Evolutionary conservation across 306 rosid species (phyloP), one percentile per base, ranked within the genome.

Genomic region (Boehmeria nivea): DNA sequence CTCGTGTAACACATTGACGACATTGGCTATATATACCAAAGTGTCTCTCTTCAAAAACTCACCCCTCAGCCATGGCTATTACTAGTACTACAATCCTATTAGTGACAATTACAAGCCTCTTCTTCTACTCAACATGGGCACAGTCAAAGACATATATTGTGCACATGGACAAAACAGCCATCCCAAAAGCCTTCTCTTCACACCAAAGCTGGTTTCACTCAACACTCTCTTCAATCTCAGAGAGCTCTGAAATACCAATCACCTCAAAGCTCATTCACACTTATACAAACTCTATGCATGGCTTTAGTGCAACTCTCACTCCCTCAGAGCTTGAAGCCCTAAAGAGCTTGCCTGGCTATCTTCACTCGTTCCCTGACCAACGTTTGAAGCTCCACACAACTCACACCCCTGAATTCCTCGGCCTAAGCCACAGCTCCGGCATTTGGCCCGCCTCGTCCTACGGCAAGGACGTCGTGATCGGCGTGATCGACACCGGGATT

Each of bases 111-210:
- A 49, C 15, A n/a, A 22, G 31, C 54, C 14, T 49, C 54, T 22
- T 49, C 15, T 49, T 22, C 3, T 5, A 15, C 18, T 14, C 34
- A 24, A 49, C 33, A 21, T 49, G 21, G 16, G 42, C 38, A 6
- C 13, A 52, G 7, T 6, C 57, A 2, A 16, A 16, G 12, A 12
- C 15, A n/a, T 54, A 31, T 15, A 54, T 54, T 2, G 23, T 54
- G 5, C 43, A 36, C 45, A 55, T 55, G 60, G 47, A 55, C 45
- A 22, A 20, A 20, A 12, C 45, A 7, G 60, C 46, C 60, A 55
- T 55, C 26, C 60, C 46, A 28, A 37, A 4, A 55, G 60, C 60
- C 23, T 55, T 55, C 46, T 20, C 60, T 2, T 8, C 44, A 1
- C 60, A 21, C 60, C 60, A 37, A 9, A 34, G 18, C 60, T 55